phyloP scores from a whole-genome alignment of 108 stramenopile genomes.

The Aureococcus anophagefferens region DNA sequence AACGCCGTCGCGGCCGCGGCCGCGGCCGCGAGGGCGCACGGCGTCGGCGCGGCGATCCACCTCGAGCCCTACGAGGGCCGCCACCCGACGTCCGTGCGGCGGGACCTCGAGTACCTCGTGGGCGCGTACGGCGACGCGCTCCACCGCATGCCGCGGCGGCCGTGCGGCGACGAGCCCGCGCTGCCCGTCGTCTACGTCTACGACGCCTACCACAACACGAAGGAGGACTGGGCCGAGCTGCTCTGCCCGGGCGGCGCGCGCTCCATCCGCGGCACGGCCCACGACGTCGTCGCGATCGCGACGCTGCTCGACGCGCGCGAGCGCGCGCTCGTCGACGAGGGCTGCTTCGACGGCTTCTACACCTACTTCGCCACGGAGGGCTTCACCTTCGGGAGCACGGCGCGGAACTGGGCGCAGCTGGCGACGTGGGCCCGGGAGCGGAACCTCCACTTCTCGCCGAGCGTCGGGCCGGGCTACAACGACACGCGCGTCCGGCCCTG shows the following conservation, averaged over 20 bases:
- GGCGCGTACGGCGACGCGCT: neutral
- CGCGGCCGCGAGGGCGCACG: neutral
- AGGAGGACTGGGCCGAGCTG: constrained; percentile 6
- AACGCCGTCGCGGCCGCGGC: neutral
- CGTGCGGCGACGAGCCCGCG: neutral
- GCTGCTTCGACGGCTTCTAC: constrained; percentile 21
- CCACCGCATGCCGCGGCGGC: neutral
- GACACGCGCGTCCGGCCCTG: constrained; percentile 19
- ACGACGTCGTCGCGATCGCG: neutral
- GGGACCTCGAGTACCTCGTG: constrained; percentile 14
- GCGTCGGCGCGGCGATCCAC: constrained; percentile 13
- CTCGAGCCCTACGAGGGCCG: constrained; percentile 19
- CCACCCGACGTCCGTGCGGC: neutral
- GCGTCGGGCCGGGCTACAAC: constrained; percentile 14
- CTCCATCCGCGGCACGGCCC: constrained; percentile 2
- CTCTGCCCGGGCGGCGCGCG: neutral
- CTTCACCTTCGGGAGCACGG: constrained; percentile 7
- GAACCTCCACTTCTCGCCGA: neutral
- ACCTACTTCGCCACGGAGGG: constrained; percentile 20
- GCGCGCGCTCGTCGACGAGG: neutral
- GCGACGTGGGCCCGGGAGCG: neutral
- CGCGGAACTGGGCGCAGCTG: constrained; percentile 1
- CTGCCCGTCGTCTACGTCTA: constrained; percentile 13
- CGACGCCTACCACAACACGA: constrained; percentile 20
- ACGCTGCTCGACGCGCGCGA: neutral